These are phyloP conservation scores for Tetradesmus lagerheimii DNA, from an alignment of 139 green algal genomes.

Conservation along the genomic window DNA sequence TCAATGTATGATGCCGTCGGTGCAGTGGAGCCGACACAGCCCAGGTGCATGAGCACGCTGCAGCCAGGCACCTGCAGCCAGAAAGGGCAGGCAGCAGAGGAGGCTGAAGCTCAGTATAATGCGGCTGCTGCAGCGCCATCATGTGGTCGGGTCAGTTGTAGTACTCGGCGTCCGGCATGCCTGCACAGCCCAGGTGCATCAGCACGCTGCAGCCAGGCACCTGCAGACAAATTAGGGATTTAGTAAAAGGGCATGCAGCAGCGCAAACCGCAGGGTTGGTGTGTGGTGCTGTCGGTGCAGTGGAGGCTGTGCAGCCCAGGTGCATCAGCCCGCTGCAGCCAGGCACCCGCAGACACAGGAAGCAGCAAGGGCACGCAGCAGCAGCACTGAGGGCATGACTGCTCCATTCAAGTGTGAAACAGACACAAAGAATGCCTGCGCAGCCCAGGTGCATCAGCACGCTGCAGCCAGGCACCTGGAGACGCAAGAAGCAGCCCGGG, in stretches of 20 bases:
- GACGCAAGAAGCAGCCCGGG: too few relatives aligned
- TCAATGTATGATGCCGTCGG: background rate
- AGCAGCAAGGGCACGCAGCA: background rate
- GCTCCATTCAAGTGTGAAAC: too few relatives aligned
- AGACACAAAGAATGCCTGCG: constrained; percentile 44
- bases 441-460: constrained; percentile 39
- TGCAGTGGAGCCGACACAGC: background rate
- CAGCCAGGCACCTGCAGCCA: background rate
- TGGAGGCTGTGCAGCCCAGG: background rate
- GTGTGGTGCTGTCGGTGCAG: background rate
- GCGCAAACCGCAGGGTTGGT: background rate
- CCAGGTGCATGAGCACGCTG: constrained; percentile 27
- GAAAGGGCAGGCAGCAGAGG: background rate
- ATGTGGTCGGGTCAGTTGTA: constrained; percentile 41
- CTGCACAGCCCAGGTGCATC: constrained; percentile 40
- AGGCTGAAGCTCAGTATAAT: too few relatives aligned
- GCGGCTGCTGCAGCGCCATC: background rate
- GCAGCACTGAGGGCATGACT: background rate
- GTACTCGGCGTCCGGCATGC: constrained; percentile 11
- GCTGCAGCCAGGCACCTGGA: constrained; percentile 40
- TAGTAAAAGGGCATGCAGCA: background rate
- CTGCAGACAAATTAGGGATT: constrained; percentile 17
- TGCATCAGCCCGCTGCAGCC: constrained; percentile 31
- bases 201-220: constrained; percentile 37
- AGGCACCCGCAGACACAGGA: background rate